These are phyloP conservation scores for Hymenoscyphus fraxineus DNA, from an alignment of 2,329 filamentous ascomycete genomes.

Conservation along the genomic window DNA sequence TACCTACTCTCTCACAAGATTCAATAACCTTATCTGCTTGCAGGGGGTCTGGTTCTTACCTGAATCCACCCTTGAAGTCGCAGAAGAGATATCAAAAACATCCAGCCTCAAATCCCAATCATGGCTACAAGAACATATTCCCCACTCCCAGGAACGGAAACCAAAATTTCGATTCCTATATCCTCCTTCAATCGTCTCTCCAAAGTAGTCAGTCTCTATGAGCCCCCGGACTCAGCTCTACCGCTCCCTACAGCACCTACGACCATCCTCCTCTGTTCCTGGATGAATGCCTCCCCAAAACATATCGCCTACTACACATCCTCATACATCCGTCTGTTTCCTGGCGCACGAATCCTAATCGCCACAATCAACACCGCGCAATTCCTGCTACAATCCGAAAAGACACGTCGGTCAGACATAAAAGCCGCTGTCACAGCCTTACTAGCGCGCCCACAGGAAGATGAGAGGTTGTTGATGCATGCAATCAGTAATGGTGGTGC, in stretches of 20 bases:
- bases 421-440: constrained; percentile 30
- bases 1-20: neutral
- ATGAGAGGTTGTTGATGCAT: constrained; percentile 46
- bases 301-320: constrained; percentile 54
- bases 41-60: neutral
- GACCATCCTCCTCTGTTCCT: constrained; percentile 52
- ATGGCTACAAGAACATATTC: constrained; percentile 3
- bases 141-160: constrained; percentile 5
- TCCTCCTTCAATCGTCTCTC: constrained; percentile 26
- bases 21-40: neutral
- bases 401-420: constrained; percentile 29
- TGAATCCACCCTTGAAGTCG: neutral
- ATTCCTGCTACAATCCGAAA: constrained; percentile 40
- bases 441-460: constrained; percentile 13
- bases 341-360: constrained; percentile 47
- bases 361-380: constrained; percentile 45
- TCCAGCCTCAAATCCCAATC: neutral
- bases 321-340: constrained; percentile 49
- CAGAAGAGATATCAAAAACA: neutral
- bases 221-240: constrained; percentile 10
- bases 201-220: constrained; percentile 22
- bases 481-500: constrained; percentile 57
- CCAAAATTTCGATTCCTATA: constrained; percentile 21
- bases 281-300: constrained; percentile 53
- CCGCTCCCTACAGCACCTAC: constrained; percentile 19